Conservation (phyloP, 257 asterid genomes). For the Capsicum baccatum region DNA sequence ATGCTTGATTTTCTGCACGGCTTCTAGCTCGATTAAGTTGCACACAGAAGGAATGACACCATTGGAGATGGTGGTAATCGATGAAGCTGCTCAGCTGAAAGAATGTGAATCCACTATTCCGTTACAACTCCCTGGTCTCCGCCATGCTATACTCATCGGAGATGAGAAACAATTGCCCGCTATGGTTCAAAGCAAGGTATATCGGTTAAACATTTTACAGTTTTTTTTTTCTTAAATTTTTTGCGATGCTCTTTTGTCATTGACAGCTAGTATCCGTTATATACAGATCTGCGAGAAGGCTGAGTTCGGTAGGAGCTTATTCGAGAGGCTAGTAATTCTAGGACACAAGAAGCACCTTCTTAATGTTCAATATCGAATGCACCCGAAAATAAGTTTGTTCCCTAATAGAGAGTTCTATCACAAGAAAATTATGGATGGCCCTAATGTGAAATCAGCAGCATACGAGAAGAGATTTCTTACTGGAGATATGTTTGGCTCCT, state of each 20-base stretch:
- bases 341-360: conserved; percentile 59
- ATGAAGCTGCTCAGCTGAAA: conserved; percentile 72
- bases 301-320: conserved; percentile 61
- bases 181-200: conserved; percentile 65
- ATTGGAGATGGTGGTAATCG: conserved; percentile 52
- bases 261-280: background rate
- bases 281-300: conserved; percentile 29
- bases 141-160: conserved; percentile 66
- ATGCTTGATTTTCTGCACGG: conserved; percentile 54
- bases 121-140: conserved; percentile 52
- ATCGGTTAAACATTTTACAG: background rate
- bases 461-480: conserved; percentile 42
- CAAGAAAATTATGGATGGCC: conserved; percentile 50
- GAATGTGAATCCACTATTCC: conserved; percentile 71
- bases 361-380: conserved; percentile 66
- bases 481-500: conserved; percentile 57
- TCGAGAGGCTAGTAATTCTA: conserved; percentile 59
- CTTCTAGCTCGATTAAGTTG: conserved; percentile 53
- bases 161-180: conserved; percentile 73
- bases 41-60: conserved; percentile 33
- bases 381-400: conserved; percentile 62
- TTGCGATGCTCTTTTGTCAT: background rate
- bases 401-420: conserved; percentile 58
- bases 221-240: background rate
- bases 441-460: conserved; percentile 39